Base-by-base conservation (phyloP, 495 filamentous ascomycete species). In the Talaromyces stipitatus region DNA sequence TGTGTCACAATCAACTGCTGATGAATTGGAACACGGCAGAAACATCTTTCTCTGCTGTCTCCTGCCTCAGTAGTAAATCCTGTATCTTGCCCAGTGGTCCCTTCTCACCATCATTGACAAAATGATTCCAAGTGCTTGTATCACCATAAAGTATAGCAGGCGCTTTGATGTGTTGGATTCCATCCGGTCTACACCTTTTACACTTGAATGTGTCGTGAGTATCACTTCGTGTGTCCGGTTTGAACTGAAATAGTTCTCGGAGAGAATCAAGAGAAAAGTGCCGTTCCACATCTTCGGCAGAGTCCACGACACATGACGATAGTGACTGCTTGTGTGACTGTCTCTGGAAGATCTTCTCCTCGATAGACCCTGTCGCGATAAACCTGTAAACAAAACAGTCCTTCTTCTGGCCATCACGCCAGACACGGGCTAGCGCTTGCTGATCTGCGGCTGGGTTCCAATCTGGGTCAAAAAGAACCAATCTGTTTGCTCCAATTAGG, bases 171-270 rank as follows among this genome's bases (percentile, higher is more conserved):
- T 78, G 81, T 69, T 99, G 94, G 50, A 78, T 83, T 10, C 92
- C 91, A 61, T 95, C 89, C 1, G 88, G 85, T 65, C 85, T 88
- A 64, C 94, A 99, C 30, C 94, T 76, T 76, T 96, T 97, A 70
- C 94, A 99, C 75, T 96, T 97, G 79, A 99, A 97, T 2, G 95
- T 97, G 61, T 99, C 94, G 62, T 99, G 94, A 1, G 94, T 97
- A 64, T 99, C 95, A 62, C 90, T 95, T 22, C 78, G 81, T 2
- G 94, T 97, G 20, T 86, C 81, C 0, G 83, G 81, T 41, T 88
- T 83, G 75, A 92, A 97, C 73, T 94, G 88, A 77, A 99, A 99
- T 46, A 99, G 74, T 69, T 99, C 92, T 16, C 91, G 77, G 23
- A 99, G 74, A 23, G 83, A 87, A 60, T 97, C 94, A 0, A 96